Conservation (phyloP, 2,329 filamentous ascomycete genomes). For the Phaeophleospora eucalypticola region DNA sequence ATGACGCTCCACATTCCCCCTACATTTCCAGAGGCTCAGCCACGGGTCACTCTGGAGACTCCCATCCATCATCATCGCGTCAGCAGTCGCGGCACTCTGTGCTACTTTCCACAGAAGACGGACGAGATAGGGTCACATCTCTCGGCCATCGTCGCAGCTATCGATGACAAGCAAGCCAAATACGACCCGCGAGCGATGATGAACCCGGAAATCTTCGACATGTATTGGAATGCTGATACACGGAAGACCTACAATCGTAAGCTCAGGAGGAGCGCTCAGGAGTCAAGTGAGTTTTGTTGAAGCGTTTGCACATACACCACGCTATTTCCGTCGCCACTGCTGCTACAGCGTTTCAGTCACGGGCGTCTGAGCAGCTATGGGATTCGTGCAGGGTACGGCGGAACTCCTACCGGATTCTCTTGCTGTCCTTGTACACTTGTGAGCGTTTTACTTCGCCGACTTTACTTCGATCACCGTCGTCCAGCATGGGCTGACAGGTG, state of each 20-base stretch:
- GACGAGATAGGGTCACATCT: conserved; percentile 83
- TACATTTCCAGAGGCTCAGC: conserved; percentile 82
- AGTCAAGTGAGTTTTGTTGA: conserved; percentile 41
- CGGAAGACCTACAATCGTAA: conserved; percentile 80
- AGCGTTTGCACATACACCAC: conserved; percentile 1
- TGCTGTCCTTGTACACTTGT: no score
- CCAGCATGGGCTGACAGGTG: conserved; percentile 11
- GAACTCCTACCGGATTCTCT: no score
- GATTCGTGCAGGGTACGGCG: no score
- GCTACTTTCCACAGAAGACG: conserved; percentile 67
- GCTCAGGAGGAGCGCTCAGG: conserved; percentile 70
- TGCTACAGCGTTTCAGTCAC: background rate
- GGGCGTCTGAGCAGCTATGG: no score
- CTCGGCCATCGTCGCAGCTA: conserved; percentile 70
- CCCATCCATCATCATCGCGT: conserved; percentile 85
- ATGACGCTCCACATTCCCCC: conserved; percentile 77
- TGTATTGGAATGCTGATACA: conserved; percentile 83
- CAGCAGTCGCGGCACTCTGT: conserved; percentile 70
- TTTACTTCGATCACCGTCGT: background rate
- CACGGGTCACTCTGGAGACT: conserved; percentile 75
- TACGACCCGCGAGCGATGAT: conserved; percentile 89
- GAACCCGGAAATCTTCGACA: conserved; percentile 75
- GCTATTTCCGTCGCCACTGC: background rate
- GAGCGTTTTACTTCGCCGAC: background rate
- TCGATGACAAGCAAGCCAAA: conserved; percentile 84